These are phyloP conservation scores for Colletotrichum tamarilloi DNA, from an alignment of 2,329 filamentous ascomycete genomes.

Conservation along the genomic window DNA sequence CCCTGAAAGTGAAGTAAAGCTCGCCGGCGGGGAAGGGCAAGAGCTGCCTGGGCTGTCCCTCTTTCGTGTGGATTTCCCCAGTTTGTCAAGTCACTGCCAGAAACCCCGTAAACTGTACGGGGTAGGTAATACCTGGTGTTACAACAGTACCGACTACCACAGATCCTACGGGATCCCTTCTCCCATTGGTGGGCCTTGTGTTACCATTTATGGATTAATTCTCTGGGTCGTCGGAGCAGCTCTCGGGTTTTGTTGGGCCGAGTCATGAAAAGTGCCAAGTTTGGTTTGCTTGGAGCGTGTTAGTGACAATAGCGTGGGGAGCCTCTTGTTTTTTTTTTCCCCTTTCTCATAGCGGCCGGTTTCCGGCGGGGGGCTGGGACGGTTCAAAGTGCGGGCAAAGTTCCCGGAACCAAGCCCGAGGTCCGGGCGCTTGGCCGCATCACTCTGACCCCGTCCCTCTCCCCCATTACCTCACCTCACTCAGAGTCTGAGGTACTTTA, in stretches of 20 bases:
- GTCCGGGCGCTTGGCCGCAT: not conserved
- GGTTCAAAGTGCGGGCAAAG: slow-evolving; percentile 21
- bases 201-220: slow-evolving; percentile 34
- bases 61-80: slow-evolving; percentile 23
- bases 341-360: not conserved
- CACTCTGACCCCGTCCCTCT: not conserved
- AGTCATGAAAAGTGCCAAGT: slow-evolving; percentile 14
- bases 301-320: not conserved
- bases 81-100: not conserved
- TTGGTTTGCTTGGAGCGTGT: not conserved
- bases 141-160: no score
- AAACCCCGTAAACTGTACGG: not conserved
- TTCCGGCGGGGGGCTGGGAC: not conserved
- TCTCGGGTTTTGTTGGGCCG: slow-evolving; percentile 31
- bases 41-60: not conserved
- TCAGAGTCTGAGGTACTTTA: not conserved
- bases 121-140: not conserved
- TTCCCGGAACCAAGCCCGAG: slow-evolving; percentile 25
- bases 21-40: not conserved
- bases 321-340: not conserved
- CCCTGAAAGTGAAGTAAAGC: not conserved
- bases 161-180: not conserved
- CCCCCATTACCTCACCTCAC: not conserved
- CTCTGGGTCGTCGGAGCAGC: slow-evolving; percentile 19
- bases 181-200: slow-evolving; percentile 12